phyloP scores from a whole-genome alignment of 2,329 filamentous ascomycete species.

The Rutstroemia sp. region DNA sequence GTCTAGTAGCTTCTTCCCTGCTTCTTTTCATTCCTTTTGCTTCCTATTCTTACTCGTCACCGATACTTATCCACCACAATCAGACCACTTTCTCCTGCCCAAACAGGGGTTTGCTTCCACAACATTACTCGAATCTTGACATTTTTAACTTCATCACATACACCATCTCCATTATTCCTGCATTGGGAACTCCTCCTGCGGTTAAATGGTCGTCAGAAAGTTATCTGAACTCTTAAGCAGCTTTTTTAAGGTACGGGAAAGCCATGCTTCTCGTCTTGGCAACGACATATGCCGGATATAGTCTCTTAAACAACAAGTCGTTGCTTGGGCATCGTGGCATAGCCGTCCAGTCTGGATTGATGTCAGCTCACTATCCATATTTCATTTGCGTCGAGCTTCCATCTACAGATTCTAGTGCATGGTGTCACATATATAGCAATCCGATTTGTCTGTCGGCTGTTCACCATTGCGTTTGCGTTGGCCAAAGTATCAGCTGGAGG shows the following conservation, averaged over 20 bases:
- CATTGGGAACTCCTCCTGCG: background rate
- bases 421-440: background rate
- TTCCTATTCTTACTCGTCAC: background rate
- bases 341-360: slow-evolving; percentile 5
- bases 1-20: background rate
- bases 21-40: background rate
- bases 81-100: slow-evolving; percentile 11
- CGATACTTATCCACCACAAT: background rate
- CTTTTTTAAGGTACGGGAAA: background rate
- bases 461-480: too few relatives aligned
- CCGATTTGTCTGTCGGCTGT: background rate
- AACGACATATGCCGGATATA: background rate
- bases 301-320: background rate
- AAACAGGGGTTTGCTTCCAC: background rate
- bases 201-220: background rate
- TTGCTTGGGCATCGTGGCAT: slow-evolving; percentile 4
- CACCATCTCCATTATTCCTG: background rate
- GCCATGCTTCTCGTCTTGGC: slow-evolving; percentile 7
- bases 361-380: slow-evolving; percentile 6
- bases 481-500: too few relatives aligned
- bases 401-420: background rate
- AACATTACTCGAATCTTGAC: background rate
- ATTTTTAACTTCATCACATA: background rate
- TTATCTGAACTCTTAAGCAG: background rate
- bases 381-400: slow-evolving; percentile 3